Evolutionary conservation across 2,329 filamentous ascomycete species (phyloP).

Genomic region (Pseudogymnoascus sp.): DNA sequence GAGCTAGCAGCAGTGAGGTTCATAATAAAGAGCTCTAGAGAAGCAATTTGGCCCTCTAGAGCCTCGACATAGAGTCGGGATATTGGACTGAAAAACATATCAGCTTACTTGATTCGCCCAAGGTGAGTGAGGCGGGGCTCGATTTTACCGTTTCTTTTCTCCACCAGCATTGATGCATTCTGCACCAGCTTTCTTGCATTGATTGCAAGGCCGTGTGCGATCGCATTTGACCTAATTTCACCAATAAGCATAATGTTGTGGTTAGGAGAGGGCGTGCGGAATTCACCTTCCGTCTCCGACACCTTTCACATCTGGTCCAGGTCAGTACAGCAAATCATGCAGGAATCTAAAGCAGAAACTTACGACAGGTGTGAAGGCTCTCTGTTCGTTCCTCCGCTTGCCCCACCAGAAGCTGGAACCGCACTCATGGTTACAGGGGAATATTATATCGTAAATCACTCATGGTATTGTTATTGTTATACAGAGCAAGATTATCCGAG

Average conservation of each 20-base stretch:
- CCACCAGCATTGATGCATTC: conserved; percentile 35
- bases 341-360: neutral
- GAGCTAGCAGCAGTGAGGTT: conserved; percentile 35
- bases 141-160: conserved; percentile 34
- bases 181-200: conserved; percentile 36
- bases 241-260: conserved; percentile 9
- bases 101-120: neutral
- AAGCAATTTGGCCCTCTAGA: conserved; percentile 38
- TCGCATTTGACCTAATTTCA: conserved; percentile 45
- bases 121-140: neutral
- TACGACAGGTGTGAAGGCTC: conserved; percentile 7
- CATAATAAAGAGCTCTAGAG: conserved; percentile 37
- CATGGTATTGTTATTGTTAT: neutral
- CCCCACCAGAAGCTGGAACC: neutral
- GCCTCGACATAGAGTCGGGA: conserved; percentile 40
- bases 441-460: neutral
- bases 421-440: neutral
- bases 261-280: neutral
- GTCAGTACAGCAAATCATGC: neutral
- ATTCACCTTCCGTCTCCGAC: conserved; percentile 36
- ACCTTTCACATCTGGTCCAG: conserved; percentile 34
- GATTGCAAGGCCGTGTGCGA: conserved; percentile 41
- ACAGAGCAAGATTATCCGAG: neutral
- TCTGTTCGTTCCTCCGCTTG: conserved; percentile 7
- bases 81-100: conserved; percentile 30